phyloP scores from a whole-genome alignment of 495 filamentous ascomycete species.

The Lindgomyces ingoldianus region DNA sequence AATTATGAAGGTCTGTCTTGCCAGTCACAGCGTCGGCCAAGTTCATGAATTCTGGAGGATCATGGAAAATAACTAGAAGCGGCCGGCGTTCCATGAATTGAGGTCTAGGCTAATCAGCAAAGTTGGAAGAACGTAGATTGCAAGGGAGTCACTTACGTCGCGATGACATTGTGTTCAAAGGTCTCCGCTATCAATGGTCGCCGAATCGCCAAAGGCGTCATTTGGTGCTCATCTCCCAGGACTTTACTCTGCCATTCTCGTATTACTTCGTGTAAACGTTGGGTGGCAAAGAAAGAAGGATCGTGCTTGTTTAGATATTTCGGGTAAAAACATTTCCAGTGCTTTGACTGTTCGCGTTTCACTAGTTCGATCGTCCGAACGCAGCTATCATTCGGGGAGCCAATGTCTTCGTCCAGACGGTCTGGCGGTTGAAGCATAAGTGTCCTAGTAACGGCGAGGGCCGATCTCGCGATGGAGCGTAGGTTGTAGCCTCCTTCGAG shows the following conservation, averaged over 20 bases:
- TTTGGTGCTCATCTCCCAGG: slow-evolving; percentile 68
- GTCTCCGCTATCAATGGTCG: slow-evolving; percentile 69
- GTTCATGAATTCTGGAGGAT: slow-evolving; percentile 68
- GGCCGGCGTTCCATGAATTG: slow-evolving; percentile 57
- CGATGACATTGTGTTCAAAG: slow-evolving; percentile 85
- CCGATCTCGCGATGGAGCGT: slow-evolving; percentile 84
- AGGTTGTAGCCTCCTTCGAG: slow-evolving; percentile 96
- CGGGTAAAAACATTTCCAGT: slow-evolving; percentile 63
- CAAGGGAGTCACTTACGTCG: slow-evolving; percentile 58
- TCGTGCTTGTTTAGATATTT: slow-evolving; percentile 46
- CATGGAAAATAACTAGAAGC: slow-evolving; percentile 74
- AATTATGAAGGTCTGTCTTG: slow-evolving; percentile 76
- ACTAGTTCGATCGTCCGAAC: slow-evolving; percentile 56
- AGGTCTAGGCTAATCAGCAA: slow-evolving; percentile 44
- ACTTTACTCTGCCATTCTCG: slow-evolving; percentile 69
- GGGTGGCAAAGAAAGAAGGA: slow-evolving; percentile 41
- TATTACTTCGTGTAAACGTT: slow-evolving; percentile 71
- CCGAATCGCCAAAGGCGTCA: slow-evolving; percentile 74
- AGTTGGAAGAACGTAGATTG: slow-evolving; percentile 24
- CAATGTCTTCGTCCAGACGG: slow-evolving; percentile 48
- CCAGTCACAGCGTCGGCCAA: slow-evolving; percentile 68
- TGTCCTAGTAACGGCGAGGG: slow-evolving; percentile 85
- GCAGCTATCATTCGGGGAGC: slow-evolving; percentile 35
- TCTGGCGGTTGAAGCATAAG: slow-evolving; percentile 94
- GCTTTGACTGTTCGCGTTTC: slow-evolving; percentile 56